Conservation (phyloP, 805 yeast genomes). For the Lipomyces sp. region DNA sequence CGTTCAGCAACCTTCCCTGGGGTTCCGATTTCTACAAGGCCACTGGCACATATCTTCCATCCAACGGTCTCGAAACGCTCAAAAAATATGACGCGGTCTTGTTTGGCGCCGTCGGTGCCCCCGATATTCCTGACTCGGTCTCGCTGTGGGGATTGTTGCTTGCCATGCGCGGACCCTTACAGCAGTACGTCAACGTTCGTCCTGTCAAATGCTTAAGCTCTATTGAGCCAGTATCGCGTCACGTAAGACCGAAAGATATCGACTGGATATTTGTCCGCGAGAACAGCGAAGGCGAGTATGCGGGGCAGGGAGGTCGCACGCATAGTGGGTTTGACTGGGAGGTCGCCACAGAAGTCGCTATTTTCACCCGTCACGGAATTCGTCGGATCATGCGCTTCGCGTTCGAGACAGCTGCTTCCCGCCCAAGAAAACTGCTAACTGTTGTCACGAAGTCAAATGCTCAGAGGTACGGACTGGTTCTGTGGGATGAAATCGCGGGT, state of each 20-base stretch:
- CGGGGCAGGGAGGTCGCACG: slow-evolving; percentile 39
- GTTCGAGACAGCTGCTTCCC: slow-evolving; percentile 29
- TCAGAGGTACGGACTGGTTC: slow-evolving; percentile 34
- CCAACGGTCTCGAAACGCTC: slow-evolving; percentile 26
- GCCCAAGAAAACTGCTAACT: slow-evolving; percentile 33
- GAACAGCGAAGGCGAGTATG: slow-evolving; percentile 38
- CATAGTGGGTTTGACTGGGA: slow-evolving; percentile 37
- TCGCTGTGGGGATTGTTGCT: slow-evolving; percentile 37
- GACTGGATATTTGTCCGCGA: slow-evolving; percentile 32
- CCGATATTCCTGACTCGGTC: slow-evolving; percentile 34
- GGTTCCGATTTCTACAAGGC: slow-evolving; percentile 32
- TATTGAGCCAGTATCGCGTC: slow-evolving; percentile 19
- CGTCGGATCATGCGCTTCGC: slow-evolving; percentile 36
- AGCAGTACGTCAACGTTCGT: slow-evolving; percentile 35
- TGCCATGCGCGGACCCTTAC: slow-evolving; percentile 30
- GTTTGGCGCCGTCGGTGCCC: slow-evolving; percentile 37
- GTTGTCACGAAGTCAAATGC: slow-evolving; percentile 37
- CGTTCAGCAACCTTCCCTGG: slow-evolving; percentile 28
- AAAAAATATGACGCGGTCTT: slow-evolving; percentile 31
- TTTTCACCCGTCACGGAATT: slow-evolving; percentile 35
- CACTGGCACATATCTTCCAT: slow-evolving; percentile 32
- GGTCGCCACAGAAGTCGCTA: slow-evolving; percentile 37
- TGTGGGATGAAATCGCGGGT: slow-evolving; percentile 37
- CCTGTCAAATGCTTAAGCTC: slow-evolving; percentile 33
- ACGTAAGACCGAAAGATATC: slow-evolving; percentile 19